These are phyloP conservation scores for grape (Vitis vinifera) DNA, from an alignment of 164 flowering plant species.

Conservation along the genomic window DNA sequence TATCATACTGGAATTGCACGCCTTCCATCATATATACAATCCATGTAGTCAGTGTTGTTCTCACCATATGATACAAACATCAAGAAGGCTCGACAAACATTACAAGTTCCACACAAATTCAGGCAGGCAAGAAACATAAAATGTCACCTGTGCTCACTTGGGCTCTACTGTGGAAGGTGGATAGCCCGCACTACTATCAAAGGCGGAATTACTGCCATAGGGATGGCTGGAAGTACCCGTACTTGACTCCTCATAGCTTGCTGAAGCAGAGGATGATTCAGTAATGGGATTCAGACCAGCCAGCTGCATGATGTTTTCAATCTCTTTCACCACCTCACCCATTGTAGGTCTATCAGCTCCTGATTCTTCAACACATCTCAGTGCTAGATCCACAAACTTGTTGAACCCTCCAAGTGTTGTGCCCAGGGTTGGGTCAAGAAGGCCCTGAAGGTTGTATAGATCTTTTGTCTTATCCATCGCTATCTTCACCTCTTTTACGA, in stretches of 20 bases:
- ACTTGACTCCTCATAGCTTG: constrained; percentile 30
- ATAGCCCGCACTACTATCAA: constrained; percentile 36
- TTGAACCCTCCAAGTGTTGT: constrained; percentile 35
- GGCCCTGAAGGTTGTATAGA: constrained; percentile 32
- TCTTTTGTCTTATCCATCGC: constrained; percentile 37
- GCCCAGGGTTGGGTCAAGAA: constrained; percentile 41
- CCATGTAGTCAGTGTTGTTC: too few relatives aligned
- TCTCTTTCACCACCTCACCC: constrained; percentile 65
- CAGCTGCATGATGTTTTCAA: constrained; percentile 52
- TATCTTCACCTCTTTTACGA: constrained; percentile 44
- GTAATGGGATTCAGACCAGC: constrained; percentile 39
- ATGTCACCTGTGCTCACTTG: constrained; percentile 15
- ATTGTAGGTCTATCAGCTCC: constrained; percentile 52
- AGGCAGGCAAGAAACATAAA: too few relatives aligned
- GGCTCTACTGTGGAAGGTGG: constrained; percentile 36
- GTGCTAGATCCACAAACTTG: constrained; percentile 51
- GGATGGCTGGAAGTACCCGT: constrained; percentile 31
- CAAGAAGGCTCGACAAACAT: too few relatives aligned
- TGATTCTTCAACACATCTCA: constrained; percentile 50
- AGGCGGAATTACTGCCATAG: constrained; percentile 31
- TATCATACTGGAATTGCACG: too few relatives aligned
- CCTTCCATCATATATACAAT: too few relatives aligned
- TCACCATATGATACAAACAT: too few relatives aligned
- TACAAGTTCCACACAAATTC: neutral
- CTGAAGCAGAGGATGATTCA: constrained; percentile 47